Conservation (phyloP, 305 asterid genomes). For the Withania somnifera region DNA sequence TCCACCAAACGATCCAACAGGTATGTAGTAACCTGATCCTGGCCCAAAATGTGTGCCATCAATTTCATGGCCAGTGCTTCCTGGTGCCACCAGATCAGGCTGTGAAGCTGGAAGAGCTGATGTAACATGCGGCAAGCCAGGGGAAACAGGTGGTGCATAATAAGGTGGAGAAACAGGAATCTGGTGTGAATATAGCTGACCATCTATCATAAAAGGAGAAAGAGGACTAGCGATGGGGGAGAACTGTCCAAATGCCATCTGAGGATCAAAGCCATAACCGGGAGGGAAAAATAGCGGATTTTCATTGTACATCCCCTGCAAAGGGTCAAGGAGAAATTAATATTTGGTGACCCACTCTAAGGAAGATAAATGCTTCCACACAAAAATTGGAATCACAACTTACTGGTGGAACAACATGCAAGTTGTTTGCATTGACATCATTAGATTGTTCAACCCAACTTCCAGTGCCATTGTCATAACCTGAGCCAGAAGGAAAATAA, state of each 20-base stretch:
- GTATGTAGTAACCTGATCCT: slow-evolving; percentile 76
- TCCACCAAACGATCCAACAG: slow-evolving; percentile 76
- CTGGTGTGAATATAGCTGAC: slow-evolving; percentile 91
- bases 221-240: slow-evolving; percentile 81
- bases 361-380: slow-evolving; percentile 7
- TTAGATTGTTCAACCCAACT: slow-evolving; percentile 75
- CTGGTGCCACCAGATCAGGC: slow-evolving; percentile 57
- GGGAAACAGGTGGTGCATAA: slow-evolving; percentile 73
- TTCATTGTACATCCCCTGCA: slow-evolving; percentile 90
- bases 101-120: slow-evolving; percentile 64
- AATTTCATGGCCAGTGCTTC: slow-evolving; percentile 66
- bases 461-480: slow-evolving; percentile 67
- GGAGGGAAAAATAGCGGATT: slow-evolving; percentile 61
- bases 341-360: background rate
- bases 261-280: slow-evolving; percentile 82
- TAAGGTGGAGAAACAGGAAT: slow-evolving; percentile 62
- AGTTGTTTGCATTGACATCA: slow-evolving; percentile 66
- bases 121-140: slow-evolving; percentile 69
- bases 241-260: slow-evolving; percentile 92
- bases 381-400: slow-evolving; percentile 18
- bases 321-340: slow-evolving; percentile 12
- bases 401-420: slow-evolving; percentile 82
- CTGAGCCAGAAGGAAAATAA: slow-evolving; percentile 35
- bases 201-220: slow-evolving; percentile 87
- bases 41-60: slow-evolving; percentile 68